phyloP scores from a whole-genome alignment of 371 early-diverging fungal genomes.

The Syncephalastrum sp. region DNA sequence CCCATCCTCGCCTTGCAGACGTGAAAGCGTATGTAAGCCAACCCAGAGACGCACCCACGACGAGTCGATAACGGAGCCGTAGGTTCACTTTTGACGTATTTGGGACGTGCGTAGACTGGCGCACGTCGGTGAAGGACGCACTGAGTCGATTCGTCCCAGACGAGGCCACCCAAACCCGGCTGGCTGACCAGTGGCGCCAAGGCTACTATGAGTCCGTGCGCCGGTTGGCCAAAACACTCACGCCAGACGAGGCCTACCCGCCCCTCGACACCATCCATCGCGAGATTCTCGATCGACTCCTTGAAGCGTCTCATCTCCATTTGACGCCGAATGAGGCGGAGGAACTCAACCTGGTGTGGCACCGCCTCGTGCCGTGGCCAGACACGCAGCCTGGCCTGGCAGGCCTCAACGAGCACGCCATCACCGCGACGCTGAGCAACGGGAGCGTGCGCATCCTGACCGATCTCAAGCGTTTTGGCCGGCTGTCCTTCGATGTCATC shows the following conservation, averaged over 20 bases:
- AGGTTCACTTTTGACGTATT: constrained; percentile 19
- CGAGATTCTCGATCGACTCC: constrained; percentile 7
- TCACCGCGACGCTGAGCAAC: constrained; percentile 17
- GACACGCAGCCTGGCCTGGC: constrained; percentile 10
- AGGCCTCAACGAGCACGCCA: neutral
- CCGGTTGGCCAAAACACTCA: neutral
- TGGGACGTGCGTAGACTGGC: constrained; percentile 19
- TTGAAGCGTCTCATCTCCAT: neutral
- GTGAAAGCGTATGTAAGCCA: too few species aligned
- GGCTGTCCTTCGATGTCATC: constrained; percentile 15
- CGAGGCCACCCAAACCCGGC: neutral
- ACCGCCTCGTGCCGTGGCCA: constrained; percentile 12
- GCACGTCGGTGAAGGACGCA: constrained; percentile 5
- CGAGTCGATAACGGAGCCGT: too few species aligned
- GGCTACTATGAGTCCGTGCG: constrained; percentile 7
- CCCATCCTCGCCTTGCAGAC: too few species aligned
- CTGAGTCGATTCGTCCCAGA: neutral
- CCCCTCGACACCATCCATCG: constrained; percentile 12
- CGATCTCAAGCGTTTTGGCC: constrained; percentile 11
- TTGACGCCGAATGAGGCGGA: neutral
- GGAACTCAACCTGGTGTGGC: constrained; percentile 10
- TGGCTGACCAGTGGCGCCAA: constrained; percentile 19
- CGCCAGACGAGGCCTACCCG: constrained; percentile 2
- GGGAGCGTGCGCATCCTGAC: constrained; percentile 14
- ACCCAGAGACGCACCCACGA: too few species aligned